Base-by-base conservation (phyloP, 208 protist genomes). In the Crithidia mellificae region DNA sequence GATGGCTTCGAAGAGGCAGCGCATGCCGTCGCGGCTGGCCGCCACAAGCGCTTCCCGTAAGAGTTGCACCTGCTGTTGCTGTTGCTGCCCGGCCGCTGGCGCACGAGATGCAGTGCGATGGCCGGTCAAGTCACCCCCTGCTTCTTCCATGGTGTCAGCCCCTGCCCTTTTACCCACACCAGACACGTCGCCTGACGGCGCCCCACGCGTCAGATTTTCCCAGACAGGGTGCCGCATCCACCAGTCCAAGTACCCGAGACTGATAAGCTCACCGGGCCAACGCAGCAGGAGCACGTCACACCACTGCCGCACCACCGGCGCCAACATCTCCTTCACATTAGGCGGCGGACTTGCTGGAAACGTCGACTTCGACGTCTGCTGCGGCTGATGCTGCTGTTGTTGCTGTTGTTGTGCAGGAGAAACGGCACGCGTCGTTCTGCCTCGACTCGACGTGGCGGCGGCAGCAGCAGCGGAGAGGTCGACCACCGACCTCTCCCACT, bases 201-300 rank as follows among this genome's bases (percentile, higher is more conserved):
- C 27, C n/a, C 22, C 2, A 30, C 5, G 2, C 27, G 36, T 15
- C 32, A 65, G 24, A 7, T 44, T 50, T 6, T 32, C 17, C 63
- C 62, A 76, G 1, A 62, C 36, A 8, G 43, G 46, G 52, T 85
- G 75, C 4, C 72, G 74, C 71, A 88, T 43, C 83, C 83, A 88
- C 83, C 83, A 85, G 71, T 85, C 76, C 39, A 81, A 54, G 51
- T 85, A 85, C 9, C 83, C 83, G 7, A 74, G 63, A 24, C 57
- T 50, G 8, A 62, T 49, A 36, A 79, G 61, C 39, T 79, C 80
- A 5, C 64, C 19, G 27, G 83, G 80, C 78, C 79, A 88, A 32
- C 59, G 59, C 30, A 24, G 39, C 15, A 32, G 44, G 57, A 85
- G 75, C 44, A 85, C 43, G 6, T 70, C 39, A 11, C 30, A 58